Evolutionary conservation across 106 monocot genomes (phyloP), one percentile per base, ranked within the genome.

Genomic region (Dioscorea dumetorum): DNA sequence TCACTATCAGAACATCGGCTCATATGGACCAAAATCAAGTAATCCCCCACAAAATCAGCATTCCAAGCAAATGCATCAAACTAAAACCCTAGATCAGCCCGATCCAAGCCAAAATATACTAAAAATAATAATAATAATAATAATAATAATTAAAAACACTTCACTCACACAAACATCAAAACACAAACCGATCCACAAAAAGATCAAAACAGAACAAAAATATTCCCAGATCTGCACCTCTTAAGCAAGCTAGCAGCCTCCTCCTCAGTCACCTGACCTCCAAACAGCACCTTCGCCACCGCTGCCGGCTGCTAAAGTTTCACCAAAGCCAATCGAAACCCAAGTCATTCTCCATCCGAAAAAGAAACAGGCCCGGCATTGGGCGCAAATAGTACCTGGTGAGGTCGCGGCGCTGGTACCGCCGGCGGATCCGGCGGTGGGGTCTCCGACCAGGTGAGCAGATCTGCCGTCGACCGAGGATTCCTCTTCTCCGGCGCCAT

Each of bases 391-490:
- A 5, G 49, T 32, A 84, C 84, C 81, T 75, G 59, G 63, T 57
- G 54, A 16, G 77, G 74, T 60, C 72, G 66, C 50, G 35, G 13
- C 64, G 74, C 64, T 2, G 57, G 58, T 17, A 68, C 33, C 56
- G 59, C 49, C 63, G 79, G 69, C 50, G 57, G 62, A 49, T 60
- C 76, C 16, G 61, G 20, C 2, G 62, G 50, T 32, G 84, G 78
- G 4, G 53, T 75, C 60, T 87, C 87, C 63, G 69, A 18, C 88
- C 88, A 88, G 0, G 76, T 79, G 23, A 88, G 78, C 78, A 88
- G 81, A 71, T 88, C 88, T 49, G 84, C 78, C 50, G 88, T 84
- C 14, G 72, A 73, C 21, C 63, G 77, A 72, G 83, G 87, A 48
- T 74, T 75, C 50, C 70, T 81, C 66, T 70, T 73, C 78, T 86